These are phyloP conservation scores for Schoenoplectus triqueter DNA, from an alignment of 202 grass and related monocot species.

Conservation along the genomic window DNA sequence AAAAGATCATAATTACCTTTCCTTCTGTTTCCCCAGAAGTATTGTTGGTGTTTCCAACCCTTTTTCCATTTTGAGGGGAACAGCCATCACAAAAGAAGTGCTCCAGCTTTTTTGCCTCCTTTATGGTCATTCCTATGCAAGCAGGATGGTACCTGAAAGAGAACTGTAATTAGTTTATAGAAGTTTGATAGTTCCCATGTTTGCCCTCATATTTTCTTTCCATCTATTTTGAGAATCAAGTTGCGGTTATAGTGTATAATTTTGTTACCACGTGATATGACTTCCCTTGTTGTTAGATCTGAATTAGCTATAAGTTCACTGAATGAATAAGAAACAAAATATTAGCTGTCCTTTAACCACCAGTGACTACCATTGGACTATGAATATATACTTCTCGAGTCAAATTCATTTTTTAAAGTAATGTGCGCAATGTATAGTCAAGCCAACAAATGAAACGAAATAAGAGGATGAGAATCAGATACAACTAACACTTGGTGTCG, in stretches of 20 bases:
- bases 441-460: background rate
- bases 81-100: conserved; percentile 96
- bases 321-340: conserved; percentile 13
- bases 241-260: background rate
- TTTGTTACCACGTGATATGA: no score
- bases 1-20: conserved; percentile 58
- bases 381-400: conserved; percentile 22
- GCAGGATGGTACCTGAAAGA: conserved; percentile 87
- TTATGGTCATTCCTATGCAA: conserved; percentile 83
- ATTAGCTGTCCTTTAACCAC: background rate
- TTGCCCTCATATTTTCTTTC: background rate
- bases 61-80: conserved; percentile 82
- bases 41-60: conserved; percentile 65
- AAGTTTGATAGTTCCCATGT: conserved; percentile 27
- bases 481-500: conserved; percentile 1
- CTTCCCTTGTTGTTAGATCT: conserved; percentile 32
- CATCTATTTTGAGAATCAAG: background rate
- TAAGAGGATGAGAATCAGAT: conserved; percentile 12
- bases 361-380: background rate
- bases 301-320: background rate
- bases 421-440: background rate
- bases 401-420: conserved; percentile 14
- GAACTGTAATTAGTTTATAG: background rate
- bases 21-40: conserved; percentile 70
- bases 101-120: conserved; percentile 93